phyloP scores from a whole-genome alignment of 768 basidiomycete genomes.

The Clavulina sp. region DNA sequence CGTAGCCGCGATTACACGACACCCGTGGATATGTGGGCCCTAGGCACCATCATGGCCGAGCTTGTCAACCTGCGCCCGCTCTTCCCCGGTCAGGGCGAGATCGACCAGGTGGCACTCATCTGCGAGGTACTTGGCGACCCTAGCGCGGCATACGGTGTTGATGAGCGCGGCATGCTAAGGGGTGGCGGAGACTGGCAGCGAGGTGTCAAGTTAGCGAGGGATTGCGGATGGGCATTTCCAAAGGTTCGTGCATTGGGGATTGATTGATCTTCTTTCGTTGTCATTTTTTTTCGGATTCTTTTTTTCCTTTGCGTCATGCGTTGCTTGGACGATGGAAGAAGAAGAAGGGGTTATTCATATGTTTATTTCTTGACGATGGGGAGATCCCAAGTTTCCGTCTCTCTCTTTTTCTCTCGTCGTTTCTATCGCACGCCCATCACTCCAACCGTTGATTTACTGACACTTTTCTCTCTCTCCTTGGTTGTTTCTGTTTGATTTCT shows the following conservation, averaged over 20 bases:
- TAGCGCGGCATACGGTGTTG: constrained; percentile 60
- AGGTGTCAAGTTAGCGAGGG: constrained; percentile 75
- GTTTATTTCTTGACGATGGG: no score
- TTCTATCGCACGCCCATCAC: no score
- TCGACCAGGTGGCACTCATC: constrained; percentile 83
- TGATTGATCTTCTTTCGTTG: constrained; percentile 17
- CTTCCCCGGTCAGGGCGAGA: constrained; percentile 84
- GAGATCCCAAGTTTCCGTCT: no score
- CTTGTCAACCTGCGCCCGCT: constrained; percentile 85
- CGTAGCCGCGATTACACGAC: constrained; percentile 85
- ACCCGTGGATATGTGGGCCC: constrained; percentile 98
- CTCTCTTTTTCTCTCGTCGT: no score
- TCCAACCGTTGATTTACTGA: no score
- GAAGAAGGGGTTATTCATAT: no score
- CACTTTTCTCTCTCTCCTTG: no score
- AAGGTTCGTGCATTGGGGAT: constrained; percentile 38
- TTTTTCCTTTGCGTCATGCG: background rate
- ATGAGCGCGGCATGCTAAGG: constrained; percentile 43
- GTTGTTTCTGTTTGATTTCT: no score
- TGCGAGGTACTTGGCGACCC: constrained; percentile 92
- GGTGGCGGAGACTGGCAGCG: constrained; percentile 82
- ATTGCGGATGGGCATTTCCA: constrained; percentile 73
- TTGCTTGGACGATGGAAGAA: no score
- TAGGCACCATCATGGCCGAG: constrained; percentile 97
- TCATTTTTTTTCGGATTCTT: background rate